Base-by-base conservation (phyloP, 2,329 filamentous ascomycete species). In the Colletotrichum higginsianum region DNA sequence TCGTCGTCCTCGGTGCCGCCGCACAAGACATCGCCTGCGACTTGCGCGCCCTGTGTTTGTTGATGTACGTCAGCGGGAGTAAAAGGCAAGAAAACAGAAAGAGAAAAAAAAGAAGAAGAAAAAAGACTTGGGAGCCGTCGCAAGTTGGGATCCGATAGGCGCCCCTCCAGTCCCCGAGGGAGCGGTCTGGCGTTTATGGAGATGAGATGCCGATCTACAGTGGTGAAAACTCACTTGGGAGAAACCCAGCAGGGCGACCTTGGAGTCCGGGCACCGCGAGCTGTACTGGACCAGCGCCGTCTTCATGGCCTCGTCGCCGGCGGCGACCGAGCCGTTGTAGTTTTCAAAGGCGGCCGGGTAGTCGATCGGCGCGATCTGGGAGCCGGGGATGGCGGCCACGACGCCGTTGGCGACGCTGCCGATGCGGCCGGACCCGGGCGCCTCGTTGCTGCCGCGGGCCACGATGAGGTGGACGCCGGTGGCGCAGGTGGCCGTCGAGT, bases 231-330 rank as follows among this genome's bases (percentile, higher is more conserved):
- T 38, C 70, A 80, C 81, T 79, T 85, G 83, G 2, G 83, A 85
- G 70, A 82, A 85, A 1, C 83, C 83, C 55, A 85, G 58, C 40
- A 85, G 73, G 5, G 82, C 83, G 58, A 85, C 77, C 76, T 84
- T 83, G 64, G 76, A 77, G n/a, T 79, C 72, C 9, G 83, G 82
- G 49, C 83, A 85, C 5, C 75, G 75, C 40, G 75, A 60, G 73
- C 75, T 74, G 71, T 85, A 84, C 26, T 75, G 67, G 15, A 74
- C 73, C 50, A 85, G 69, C 58, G 76, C 75, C 38, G 75, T 53
- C 21, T 76, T 80, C 76, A 84, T 70, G 44, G 75, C 77, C 52
- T 76, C 52, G 50, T 77, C 76, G 38, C 83, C 83, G 5, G 76
- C 75, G n/a, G 42, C 66, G 67, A 82, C 82, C 1, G 83, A 85